Percentiles rank a stretch among this genome's conserved stretches.
phyloP scores from a whole-genome alignment of 176 grass and related monocot genomes.

The Oryza rufipogon region DNA sequence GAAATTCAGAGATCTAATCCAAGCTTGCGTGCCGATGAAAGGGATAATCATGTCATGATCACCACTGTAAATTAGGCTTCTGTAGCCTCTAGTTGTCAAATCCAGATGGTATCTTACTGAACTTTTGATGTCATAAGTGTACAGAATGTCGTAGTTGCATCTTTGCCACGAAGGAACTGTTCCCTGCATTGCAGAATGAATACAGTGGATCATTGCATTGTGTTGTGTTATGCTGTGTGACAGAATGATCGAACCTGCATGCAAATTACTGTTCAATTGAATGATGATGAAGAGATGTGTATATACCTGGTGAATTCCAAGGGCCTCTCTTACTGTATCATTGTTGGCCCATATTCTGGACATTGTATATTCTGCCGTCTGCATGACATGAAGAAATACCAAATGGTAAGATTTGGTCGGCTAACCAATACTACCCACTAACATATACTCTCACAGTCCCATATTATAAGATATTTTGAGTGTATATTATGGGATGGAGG shows the following conservation, averaged over 20 bases:
- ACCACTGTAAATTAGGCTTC: slow-evolving; percentile 58
- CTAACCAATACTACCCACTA: no score
- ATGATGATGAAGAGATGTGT: not conserved
- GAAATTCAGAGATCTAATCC: slow-evolving; percentile 68
- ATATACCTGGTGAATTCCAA: slow-evolving; percentile 62
- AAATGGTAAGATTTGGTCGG: not conserved
- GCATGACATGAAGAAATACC: slow-evolving; percentile 2
- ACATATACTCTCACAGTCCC: not conserved
- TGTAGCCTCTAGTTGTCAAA: slow-evolving; percentile 57
- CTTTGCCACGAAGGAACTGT: slow-evolving; percentile 54
- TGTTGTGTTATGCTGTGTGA: no score
- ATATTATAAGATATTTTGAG: no score
- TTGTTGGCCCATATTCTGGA: slow-evolving; percentile 63
- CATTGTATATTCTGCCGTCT: slow-evolving; percentile 52
- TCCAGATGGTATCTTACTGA: slow-evolving; percentile 55
- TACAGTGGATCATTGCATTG: not conserved
- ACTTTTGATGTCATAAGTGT: slow-evolving; percentile 45
- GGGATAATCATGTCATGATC: slow-evolving; percentile 62
- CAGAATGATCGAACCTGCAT: not conserved
- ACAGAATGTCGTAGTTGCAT: slow-evolving; percentile 44
- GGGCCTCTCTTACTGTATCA: slow-evolving; percentile 53
- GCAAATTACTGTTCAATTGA: not conserved
- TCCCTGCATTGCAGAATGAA: slow-evolving; percentile 40
- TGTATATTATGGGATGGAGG: no score
- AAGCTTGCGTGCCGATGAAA: slow-evolving; percentile 59